Evolutionary conservation across 495 filamentous ascomycete genomes (phyloP).

Genomic region (Neurospora sp.): DNA sequence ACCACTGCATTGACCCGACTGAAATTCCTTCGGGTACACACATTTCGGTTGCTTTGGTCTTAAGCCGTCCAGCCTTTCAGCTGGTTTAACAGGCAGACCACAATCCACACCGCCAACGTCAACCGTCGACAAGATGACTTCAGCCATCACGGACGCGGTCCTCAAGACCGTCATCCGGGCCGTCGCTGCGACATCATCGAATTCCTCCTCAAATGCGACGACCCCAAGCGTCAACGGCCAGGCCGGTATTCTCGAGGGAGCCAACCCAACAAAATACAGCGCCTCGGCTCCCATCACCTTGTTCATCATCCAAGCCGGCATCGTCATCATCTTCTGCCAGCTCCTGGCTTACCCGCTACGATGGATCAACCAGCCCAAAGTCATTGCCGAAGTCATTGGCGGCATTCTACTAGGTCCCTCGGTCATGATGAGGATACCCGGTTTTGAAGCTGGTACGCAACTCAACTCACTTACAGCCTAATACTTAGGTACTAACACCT

Average conservation of each 20-base stretch:
- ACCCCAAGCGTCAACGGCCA: slow-evolving; percentile 4
- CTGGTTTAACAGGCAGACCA: background rate
- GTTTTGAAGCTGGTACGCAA: slow-evolving; percentile 60
- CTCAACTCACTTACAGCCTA: slow-evolving; percentile 21
- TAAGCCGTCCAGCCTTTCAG: background rate
- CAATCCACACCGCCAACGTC: background rate
- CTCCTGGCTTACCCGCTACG: slow-evolving; percentile 67
- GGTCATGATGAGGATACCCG: slow-evolving; percentile 73
- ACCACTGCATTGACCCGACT: background rate
- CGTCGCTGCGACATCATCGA: background rate
- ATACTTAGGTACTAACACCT: no score
- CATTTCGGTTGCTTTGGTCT: no score
- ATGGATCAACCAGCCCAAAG: slow-evolving; percentile 77
- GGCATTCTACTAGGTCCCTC: slow-evolving; percentile 86
- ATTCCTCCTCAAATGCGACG: background rate
- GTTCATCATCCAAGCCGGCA: slow-evolving; percentile 89
- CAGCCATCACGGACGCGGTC: background rate
- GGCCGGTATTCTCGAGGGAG: slow-evolving; percentile 35
- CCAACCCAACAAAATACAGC: slow-evolving; percentile 62
- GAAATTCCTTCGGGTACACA: background rate
- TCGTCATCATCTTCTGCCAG: slow-evolving; percentile 87
- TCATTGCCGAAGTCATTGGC: slow-evolving; percentile 93
- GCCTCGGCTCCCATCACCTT: slow-evolving; percentile 76
- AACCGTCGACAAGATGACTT: background rate
- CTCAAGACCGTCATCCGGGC: background rate